Base-by-base conservation (phyloP, 2,329 filamentous ascomycete species). In the Verticillium alfalfae region DNA sequence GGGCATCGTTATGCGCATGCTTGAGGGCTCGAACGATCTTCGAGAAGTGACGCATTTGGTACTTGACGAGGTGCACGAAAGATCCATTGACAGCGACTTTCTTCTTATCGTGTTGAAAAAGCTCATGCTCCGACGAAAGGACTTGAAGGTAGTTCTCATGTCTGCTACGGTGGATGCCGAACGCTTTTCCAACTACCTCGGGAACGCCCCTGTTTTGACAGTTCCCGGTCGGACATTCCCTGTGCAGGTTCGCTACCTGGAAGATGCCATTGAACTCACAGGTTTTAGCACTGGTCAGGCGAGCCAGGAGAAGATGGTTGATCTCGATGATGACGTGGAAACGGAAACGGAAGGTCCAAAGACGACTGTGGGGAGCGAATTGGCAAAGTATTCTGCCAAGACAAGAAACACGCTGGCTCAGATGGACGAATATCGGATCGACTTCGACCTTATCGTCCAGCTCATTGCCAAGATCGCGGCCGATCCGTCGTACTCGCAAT, bases 1-100 rank as follows among this genome's bases (percentile, higher is more conserved):
- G 6, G 87, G 95, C 78, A 96, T 99, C 62, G 92, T 99, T n/a
- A 91, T 99, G 81, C 88, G 95, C 34, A 98, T 99, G 94, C 82
- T 99, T 15, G 95, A 99, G 74, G 89, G 89, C 9, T 91, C 92
- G 0, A 90, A 92, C 66, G 90, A 96, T 61, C 84, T 99, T 54
- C 85, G 87, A 62, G 94, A 97, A 66, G 88, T 99, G 59, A 97
- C 94, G 0, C 95, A 98, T 76, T 79, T 99, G 63, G 88, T 99
- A 56, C 87, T 99, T n/a, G 95, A 99, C 70, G 95, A 99, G 75
- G 94, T 98, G 2, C 95, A 99, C 71, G 95, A 99, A 74, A 88
- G 94, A 64, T 91, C 92, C 13, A 98, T 99, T 67, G 95, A 99
- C 72, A 97, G 93, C 61, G 95, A 99, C 73, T 97, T 99, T 72